Conservation (phyloP, 1,139 yeast species). For the Hanseniaspora gamundiae region DNA sequence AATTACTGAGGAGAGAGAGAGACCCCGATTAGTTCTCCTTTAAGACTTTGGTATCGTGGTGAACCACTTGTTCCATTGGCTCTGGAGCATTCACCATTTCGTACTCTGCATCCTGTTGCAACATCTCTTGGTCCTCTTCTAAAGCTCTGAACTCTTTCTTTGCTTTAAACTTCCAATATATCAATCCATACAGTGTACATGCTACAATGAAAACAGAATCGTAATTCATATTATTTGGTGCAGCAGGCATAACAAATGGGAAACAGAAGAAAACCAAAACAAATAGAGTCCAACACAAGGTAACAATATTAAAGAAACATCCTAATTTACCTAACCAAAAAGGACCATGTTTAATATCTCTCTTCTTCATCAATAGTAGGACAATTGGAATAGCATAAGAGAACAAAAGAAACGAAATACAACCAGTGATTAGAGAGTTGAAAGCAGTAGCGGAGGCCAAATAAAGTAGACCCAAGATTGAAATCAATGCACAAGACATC, state of each 20-base stretch:
- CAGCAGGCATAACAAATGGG: constrained; percentile 56
- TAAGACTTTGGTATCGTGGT: neutral
- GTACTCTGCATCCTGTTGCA: constrained; percentile 1
- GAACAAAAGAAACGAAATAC: constrained; percentile 39
- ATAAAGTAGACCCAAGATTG: constrained; percentile 39
- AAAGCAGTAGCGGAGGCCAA: constrained; percentile 45
- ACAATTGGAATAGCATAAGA: constrained; percentile 39
- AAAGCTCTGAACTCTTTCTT: constrained; percentile 25
- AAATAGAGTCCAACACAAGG: constrained; percentile 48
- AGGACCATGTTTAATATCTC: constrained; percentile 57
- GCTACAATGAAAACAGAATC: constrained; percentile 54
- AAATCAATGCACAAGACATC: constrained; percentile 36
- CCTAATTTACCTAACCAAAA: constrained; percentile 60
- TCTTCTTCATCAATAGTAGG: constrained; percentile 44
- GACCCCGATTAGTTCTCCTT: neutral
- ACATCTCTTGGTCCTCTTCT: constrained; percentile 14
- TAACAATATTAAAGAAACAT: constrained; percentile 38
- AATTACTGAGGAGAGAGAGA: no score
- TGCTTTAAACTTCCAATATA: constrained; percentile 42
- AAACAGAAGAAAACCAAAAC: constrained; percentile 54
- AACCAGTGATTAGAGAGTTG: constrained; percentile 44
- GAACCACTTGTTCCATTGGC: neutral
- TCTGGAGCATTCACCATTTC: constrained; percentile 6
- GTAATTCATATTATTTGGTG: constrained; percentile 54
- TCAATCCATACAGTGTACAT: constrained; percentile 39